Evolutionary conservation across 257 asterid species (phyloP).

Genomic region (Solanum medicagineum): DNA sequence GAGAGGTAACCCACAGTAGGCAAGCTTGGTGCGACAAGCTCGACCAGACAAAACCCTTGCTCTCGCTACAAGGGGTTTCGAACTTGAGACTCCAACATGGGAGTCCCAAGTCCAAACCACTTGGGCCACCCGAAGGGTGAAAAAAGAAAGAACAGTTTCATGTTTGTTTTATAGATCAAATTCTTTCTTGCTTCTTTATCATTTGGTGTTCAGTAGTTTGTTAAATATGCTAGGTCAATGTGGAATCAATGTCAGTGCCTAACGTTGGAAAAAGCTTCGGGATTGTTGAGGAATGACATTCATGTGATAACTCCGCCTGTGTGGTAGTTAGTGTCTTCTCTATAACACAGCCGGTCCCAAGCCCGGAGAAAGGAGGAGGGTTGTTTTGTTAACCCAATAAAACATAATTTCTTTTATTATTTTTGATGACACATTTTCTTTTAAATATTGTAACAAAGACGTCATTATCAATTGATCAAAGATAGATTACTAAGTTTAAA

Average conservation of each 20-base stretch:
- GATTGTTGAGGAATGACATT: neutral
- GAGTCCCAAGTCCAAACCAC: too few relatives aligned
- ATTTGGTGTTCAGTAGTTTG: neutral
- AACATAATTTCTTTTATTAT: neutral
- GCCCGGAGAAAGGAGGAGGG: slow-evolving; percentile 6
- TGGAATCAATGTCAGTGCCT: neutral
- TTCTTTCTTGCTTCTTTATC: neutral
- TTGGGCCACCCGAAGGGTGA: too few relatives aligned
- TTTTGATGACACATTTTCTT: neutral
- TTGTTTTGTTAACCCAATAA: neutral
- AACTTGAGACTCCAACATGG: too few relatives aligned
- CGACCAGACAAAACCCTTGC: too few relatives aligned
- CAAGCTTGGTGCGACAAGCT: too few relatives aligned
- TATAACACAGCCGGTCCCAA: slow-evolving; percentile 2
- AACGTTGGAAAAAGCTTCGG: neutral
- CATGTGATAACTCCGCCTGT: slow-evolving; percentile 1
- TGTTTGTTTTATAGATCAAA: neutral
- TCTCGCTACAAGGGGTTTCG: too few relatives aligned
- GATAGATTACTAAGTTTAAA: neutral
- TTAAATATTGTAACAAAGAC: neutral
- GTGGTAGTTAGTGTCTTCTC: neutral
- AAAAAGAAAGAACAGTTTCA: too few relatives aligned
- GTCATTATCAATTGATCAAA: neutral
- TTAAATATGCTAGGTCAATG: neutral
- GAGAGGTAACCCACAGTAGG: too few relatives aligned